These are phyloP conservation scores for Incumbomyces lentus DNA, from an alignment of 2,329 filamentous ascomycete species.

Conservation along the genomic window DNA sequence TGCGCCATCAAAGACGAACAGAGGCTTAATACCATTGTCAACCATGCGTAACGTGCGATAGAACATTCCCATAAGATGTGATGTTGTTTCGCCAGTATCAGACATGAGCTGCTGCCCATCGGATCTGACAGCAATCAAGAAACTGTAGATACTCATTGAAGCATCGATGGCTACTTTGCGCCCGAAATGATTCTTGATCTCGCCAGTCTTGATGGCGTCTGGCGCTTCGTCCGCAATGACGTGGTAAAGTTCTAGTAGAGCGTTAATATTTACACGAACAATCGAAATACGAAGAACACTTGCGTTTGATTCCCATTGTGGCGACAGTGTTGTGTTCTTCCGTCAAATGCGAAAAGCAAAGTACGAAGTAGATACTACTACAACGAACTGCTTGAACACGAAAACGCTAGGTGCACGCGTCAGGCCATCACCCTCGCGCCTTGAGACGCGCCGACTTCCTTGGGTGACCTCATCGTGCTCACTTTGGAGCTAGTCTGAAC, in stretches of 20 bases:
- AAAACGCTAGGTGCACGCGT: too few species aligned
- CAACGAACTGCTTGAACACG: too few species aligned
- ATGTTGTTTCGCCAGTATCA: conserved; percentile 91
- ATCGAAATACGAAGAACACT: conserved; percentile 18
- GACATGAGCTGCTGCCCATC: conserved; percentile 94
- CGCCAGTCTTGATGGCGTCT: conserved; percentile 88
- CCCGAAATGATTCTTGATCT: conserved; percentile 98
- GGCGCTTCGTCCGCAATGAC: conserved; percentile 88
- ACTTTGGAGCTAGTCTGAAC: too few species aligned
- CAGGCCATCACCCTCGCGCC: too few species aligned
- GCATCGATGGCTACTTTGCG: conserved; percentile 96
- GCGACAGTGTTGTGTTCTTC: background rate
- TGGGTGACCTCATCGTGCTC: too few species aligned
- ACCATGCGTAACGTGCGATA: conserved; percentile 97
- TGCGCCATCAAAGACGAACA: conserved; percentile 95
- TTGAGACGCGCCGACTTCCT: too few species aligned
- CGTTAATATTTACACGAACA: conserved; percentile 10
- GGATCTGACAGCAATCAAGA: conserved; percentile 92
- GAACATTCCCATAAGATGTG: conserved; percentile 98
- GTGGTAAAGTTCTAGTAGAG: conserved; percentile 53
- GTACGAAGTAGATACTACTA: background rate
- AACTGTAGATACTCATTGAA: conserved; percentile 98
- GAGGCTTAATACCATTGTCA: conserved; percentile 95
- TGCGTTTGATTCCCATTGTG: conserved; percentile 44
- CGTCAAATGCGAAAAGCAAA: background rate